Evolutionary conservation across 2,329 filamentous ascomycete species (phyloP), one percentile per base, ranked within the genome.

Genomic region (Trichoderma koningii): DNA sequence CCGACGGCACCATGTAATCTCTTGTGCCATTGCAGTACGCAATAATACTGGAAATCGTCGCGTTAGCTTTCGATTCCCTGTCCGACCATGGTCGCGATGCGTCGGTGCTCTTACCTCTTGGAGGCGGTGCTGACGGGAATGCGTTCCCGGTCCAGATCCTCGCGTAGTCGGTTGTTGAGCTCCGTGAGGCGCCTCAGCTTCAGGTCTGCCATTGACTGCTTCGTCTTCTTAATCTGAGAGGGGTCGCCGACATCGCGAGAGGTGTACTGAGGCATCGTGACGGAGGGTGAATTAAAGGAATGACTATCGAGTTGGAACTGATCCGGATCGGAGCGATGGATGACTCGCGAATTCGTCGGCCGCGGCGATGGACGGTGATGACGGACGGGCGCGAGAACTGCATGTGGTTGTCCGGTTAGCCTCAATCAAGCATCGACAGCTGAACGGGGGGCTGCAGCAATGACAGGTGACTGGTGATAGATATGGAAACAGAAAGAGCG

Each of bases 121-220:
- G 95, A 88, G 69, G 95, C 95, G 78, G 97, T 93, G 74, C 93
- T 97, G 68, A 98, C 93, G 71, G 94, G 95, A 76, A 98, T 97
- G 73, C 95, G 87, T 77, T 96, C 93, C 77, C 95, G 88, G 74
- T 98, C 95, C 69, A 99, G 84, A 78, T 99, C 95, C 80, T 99
- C 95, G 74, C 93, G 91, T 78, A 99, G 82, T 73, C 95, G 90
- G 79, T 92, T 92, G 85, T 98, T 99, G 74, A 99, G 87, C 82
- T 99, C 95, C 68, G 93, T 98, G 79, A 99, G 85, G 70, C 95
- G 90, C 74, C 95, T 89, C 74, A 98, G 87, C 85, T 99, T 99
- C 70, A 99, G 87, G 78, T 99, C 95, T 72, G 94, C 94, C 92
- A 99, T 98, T 77, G 92, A 97, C 82, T 98, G 95, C 85, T 97